Conservation (phyloP, 1,139 yeast genomes). For the Wickerhamomyces sp. region DNA sequence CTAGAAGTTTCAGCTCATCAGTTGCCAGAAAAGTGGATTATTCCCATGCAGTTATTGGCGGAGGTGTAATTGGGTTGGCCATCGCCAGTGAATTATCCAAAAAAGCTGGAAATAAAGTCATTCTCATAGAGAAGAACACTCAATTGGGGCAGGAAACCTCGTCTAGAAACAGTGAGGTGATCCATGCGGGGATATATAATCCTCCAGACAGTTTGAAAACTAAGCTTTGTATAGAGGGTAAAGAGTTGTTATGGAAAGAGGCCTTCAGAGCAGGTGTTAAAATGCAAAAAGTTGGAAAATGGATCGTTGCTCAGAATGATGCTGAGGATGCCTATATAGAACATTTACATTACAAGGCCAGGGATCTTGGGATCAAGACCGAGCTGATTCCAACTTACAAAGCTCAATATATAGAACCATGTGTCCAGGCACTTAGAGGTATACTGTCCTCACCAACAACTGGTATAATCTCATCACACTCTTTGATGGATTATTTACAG, state of each 20-base stretch:
- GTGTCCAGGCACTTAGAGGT: conserved; percentile 57
- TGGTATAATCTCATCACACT: conserved; percentile 82
- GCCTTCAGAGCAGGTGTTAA: conserved; percentile 49
- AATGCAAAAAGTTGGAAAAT: conserved; percentile 68
- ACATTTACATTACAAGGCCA: conserved; percentile 44
- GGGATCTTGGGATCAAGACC: conserved; percentile 54
- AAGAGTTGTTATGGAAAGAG: conserved; percentile 54
- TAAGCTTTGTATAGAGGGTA: conserved; percentile 69
- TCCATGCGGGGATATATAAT: conserved; percentile 86
- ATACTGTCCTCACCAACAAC: conserved; percentile 76
- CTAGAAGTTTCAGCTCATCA: conserved; percentile 1
- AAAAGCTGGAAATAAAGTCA: conserved; percentile 41
- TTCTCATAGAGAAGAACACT: conserved; percentile 64
- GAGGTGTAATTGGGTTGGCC: conserved; percentile 84
- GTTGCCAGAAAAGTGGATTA: conserved; percentile 39
- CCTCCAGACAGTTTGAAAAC: conserved; percentile 67
- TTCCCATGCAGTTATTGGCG: conserved; percentile 81
- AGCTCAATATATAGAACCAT: conserved; percentile 54
- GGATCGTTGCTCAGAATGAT: conserved; percentile 81
- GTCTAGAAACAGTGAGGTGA: conserved; percentile 84
- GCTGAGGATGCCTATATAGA: conserved; percentile 55
- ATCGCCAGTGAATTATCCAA: conserved; percentile 67
- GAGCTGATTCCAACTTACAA: conserved; percentile 42
- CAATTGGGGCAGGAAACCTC: conserved; percentile 76
- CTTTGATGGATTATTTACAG: conserved; percentile 55